Conservation (phyloP, 2,329 filamentous ascomycete species). For the Teratosphaeria viscida region DNA sequence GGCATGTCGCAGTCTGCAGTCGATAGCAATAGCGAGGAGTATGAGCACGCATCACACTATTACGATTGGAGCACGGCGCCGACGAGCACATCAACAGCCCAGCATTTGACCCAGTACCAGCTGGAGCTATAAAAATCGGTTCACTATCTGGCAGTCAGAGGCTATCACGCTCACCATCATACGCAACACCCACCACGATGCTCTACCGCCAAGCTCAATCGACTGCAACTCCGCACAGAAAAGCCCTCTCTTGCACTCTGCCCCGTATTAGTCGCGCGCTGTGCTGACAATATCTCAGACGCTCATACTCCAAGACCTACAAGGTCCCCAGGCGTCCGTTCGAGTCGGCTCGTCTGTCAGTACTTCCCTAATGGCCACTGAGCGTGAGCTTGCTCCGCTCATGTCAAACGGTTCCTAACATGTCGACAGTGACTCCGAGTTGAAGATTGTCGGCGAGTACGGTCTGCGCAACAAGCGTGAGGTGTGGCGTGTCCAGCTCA, state of each 20-base stretch:
- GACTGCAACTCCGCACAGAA: background rate
- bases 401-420: constrained; percentile 80
- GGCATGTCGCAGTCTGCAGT: background rate
- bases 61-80: background rate
- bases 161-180: background rate
- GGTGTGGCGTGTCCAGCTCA: constrained; percentile 99
- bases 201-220: background rate
- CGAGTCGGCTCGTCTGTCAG: constrained; percentile 99
- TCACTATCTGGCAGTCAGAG: background rate
- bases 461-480: constrained; percentile 99
- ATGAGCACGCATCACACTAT: background rate
- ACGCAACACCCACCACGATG: background rate
- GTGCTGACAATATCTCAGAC: constrained; percentile 20
- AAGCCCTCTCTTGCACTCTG: background rate
- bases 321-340: constrained; percentile 97
- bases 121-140: background rate
- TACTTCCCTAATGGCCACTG: constrained; percentile 78
- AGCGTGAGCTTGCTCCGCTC: constrained; percentile 95
- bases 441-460: constrained; percentile 99
- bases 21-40: background rate
- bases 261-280: background rate
- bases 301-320: constrained; percentile 97
- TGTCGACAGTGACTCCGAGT: constrained; percentile 79
- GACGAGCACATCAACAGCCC: background rate
- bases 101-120: background rate